These are phyloP conservation scores for Bipolaris sorokiniana DNA, from an alignment of 2,329 filamentous ascomycete species.

Conservation along the genomic window DNA sequence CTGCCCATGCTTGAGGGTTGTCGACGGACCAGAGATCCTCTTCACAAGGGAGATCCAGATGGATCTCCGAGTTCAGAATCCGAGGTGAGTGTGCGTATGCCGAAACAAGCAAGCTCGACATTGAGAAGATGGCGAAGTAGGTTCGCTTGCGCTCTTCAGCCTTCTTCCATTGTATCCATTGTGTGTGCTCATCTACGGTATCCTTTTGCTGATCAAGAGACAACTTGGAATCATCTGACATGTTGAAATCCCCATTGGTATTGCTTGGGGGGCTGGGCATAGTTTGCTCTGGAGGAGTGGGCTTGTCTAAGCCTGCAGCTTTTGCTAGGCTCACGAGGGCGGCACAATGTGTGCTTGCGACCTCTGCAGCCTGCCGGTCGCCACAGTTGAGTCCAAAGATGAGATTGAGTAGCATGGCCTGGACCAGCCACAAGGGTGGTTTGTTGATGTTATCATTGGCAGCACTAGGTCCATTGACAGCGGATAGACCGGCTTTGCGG, in stretches of 20 bases:
- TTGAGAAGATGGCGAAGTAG: conserved; percentile 85
- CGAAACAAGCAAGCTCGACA: conserved; percentile 88
- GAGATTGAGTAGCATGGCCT: conserved; percentile 95
- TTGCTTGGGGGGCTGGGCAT: conserved; percentile 31
- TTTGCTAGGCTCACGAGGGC: conserved; percentile 89
- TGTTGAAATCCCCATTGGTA: conserved; percentile 60
- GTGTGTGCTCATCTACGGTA: conserved; percentile 63
- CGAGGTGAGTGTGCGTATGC: conserved; percentile 92
- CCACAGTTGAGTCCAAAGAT: conserved; percentile 95
- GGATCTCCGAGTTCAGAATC: conserved; percentile 91
- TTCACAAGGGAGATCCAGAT: conserved; percentile 87
- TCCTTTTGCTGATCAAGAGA: conserved; percentile 52
- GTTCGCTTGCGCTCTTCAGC: conserved; percentile 92
- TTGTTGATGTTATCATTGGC: conserved; percentile 67
- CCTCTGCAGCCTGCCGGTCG: conserved; percentile 88
- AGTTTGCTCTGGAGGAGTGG: conserved; percentile 39
- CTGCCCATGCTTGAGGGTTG: conserved; percentile 78
- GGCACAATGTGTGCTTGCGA: conserved; percentile 89
- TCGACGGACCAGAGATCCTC: conserved; percentile 90
- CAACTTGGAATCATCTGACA: conserved; percentile 53
- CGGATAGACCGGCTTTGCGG: conserved; percentile 79
- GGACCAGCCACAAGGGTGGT: conserved; percentile 90
- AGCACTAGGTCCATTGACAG: conserved; percentile 60
- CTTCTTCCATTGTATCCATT: conserved; percentile 89
- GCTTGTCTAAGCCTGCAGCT: conserved; percentile 76